A percentile compares a stretch with the other conserved stretches of the same genome.
These are phyloP conservation scores for Coprinopsis strossmayeri DNA, from an alignment of 768 basidiomycete species.

Conservation along the genomic window DNA sequence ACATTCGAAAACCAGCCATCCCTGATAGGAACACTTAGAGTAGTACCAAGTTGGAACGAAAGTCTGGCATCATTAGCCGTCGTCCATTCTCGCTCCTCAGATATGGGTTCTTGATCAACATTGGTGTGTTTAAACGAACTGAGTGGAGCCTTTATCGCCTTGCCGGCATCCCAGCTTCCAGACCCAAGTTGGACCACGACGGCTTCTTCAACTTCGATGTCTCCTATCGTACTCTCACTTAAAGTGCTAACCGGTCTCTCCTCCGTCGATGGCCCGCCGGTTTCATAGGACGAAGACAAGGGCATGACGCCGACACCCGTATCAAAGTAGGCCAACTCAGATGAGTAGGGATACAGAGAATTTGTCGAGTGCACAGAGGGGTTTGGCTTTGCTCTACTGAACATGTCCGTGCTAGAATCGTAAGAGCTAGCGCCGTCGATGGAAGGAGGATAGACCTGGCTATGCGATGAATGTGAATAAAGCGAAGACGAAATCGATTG, in stretches of 20 bases:
- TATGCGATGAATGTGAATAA: no score
- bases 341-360: neutral
- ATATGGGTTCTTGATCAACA: neutral
- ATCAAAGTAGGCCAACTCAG: neutral
- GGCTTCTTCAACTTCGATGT: neutral
- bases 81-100: neutral
- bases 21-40: neutral
- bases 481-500: no score
- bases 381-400: no score
- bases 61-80: neutral
- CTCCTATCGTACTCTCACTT: neutral
- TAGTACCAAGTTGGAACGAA: constrained; percentile 1
- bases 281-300: neutral
- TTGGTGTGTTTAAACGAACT: neutral
- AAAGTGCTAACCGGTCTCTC: neutral
- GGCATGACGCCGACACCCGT: neutral
- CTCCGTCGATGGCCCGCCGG: neutral
- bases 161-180: no score
- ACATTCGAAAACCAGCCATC: neutral
- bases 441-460: no score
- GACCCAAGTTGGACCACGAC: no score
- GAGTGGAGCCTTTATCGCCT: no score
- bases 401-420: no score
- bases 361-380: neutral
- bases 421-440: no score